Base-by-base conservation (phyloP, 108 stramenopile genomes). In the Fistulifera pelliculosa region DNA sequence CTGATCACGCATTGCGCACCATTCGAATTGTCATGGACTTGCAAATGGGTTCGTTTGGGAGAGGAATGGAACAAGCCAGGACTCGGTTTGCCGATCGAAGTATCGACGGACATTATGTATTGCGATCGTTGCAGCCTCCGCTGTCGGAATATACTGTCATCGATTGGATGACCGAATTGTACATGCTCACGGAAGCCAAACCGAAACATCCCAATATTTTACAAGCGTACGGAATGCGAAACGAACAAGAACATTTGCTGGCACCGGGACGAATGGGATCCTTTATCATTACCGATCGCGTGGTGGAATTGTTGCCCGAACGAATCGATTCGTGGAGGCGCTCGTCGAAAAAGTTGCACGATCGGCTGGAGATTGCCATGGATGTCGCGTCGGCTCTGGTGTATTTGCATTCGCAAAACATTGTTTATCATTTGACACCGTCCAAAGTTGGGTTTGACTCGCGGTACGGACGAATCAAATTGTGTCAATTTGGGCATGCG, bases 391-490 rank as follows among this genome's bases (percentile, higher is more conserved):
- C 35, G 49, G 75, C 56, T 23, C 49, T 75, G 61, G 43, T 50
- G 15, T 66, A 59, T 47, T 31, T 75, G 15, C 69, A 69, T 44
- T 23, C 43, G 1, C 41, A 59, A 38, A 38, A 62, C 17, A 80
- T 95, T 18, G 63, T 90, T 12, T 90, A 81, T 71, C 72, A 90
- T 57, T 49, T 90, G 31, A 82, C 83, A 54, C 82, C 82, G 1
- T 80, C 86, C 38, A 91, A 91, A 55, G 62, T 83, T 31, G 71
- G 81, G 12, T 58, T 86, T 23, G 81, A 81, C 67, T 22, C 25
- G 15, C 43, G 41, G 4, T 26, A 66, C 58, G 75, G 75, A 31
- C 43, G 56, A 18, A 28, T 73, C 16, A 69, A 69, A 48, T 41
- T 84, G 27, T 84, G 77, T 55, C 74, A 84, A 53, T 84, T 84